phyloP scores from a whole-genome alignment of 371 early-diverging fungal genomes.

The Globomyces sp. region DNA sequence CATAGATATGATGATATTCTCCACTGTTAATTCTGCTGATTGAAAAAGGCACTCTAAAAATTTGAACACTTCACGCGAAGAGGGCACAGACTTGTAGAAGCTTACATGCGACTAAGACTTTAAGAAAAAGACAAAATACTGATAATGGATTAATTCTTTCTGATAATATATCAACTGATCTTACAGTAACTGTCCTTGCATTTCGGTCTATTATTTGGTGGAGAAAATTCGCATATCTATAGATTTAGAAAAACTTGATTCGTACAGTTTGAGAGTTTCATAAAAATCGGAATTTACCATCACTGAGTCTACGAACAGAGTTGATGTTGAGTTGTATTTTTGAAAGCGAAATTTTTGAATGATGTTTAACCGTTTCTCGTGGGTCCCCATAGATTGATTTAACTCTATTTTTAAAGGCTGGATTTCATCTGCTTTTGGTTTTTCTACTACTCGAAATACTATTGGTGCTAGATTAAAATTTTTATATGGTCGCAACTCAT shows the following conservation, averaged over 20 bases:
- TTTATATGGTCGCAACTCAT: no score
- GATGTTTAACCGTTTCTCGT: neutral
- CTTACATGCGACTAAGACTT: conserved; percentile 41
- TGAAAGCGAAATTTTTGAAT: conserved; percentile 14
- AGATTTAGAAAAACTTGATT: no score
- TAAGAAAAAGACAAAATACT: conserved; percentile 23
- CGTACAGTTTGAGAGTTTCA: conserved; percentile 43
- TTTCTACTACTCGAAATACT: no score
- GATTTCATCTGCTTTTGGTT: neutral
- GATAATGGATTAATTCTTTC: conserved; percentile 45
- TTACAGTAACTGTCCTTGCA: conserved; percentile 9
- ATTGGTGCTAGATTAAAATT: no score
- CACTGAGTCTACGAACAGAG: conserved; percentile 47
- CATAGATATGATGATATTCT: conserved; percentile 70
- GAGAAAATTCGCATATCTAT: neutral
- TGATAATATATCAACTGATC: conserved; percentile 42
- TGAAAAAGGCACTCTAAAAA: conserved; percentile 52
- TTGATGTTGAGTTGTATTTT: conserved; percentile 50
- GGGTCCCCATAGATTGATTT: neutral
- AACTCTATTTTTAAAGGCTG: neutral
- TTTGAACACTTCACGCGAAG: conserved; percentile 42
- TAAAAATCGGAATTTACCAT: conserved; percentile 42
- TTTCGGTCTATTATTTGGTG: conserved; percentile 7
- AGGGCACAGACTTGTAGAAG: conserved; percentile 35
- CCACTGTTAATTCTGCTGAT: conserved; percentile 61